These are phyloP conservation scores for Quercus ilex DNA, from an alignment of 306 rosid genomes.

Conservation along the genomic window DNA sequence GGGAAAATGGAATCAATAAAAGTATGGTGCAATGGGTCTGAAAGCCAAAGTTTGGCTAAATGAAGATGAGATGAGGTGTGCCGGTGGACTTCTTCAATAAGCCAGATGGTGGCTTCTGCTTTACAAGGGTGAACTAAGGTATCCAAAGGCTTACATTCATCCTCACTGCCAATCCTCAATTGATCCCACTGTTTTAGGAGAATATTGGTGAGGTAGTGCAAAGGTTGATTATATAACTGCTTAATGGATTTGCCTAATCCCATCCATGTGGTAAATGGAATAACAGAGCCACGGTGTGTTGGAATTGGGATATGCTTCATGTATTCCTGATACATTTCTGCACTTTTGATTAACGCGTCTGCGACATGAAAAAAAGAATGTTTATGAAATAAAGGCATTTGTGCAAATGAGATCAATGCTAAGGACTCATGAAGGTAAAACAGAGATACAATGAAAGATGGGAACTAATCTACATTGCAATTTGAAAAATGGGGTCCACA, in stretches of 20 bases:
- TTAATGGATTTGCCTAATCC: conserved; percentile 83
- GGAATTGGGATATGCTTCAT: conserved; percentile 88
- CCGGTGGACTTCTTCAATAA: conserved; percentile 88
- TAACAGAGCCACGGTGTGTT: conserved; percentile 61
- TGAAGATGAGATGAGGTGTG: conserved; percentile 64
- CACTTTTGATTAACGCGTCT: conserved; percentile 62
- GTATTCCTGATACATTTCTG: conserved; percentile 90
- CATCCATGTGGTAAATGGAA: conserved; percentile 82
- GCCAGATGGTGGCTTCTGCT: conserved; percentile 89
- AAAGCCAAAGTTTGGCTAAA: conserved; percentile 68
- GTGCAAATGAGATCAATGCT: neutral
- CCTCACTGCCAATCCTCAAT: conserved; percentile 57
- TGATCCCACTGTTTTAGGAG: conserved; percentile 89
- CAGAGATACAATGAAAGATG: neutral
- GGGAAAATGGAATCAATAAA: conserved; percentile 80
- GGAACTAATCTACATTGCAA: neutral
- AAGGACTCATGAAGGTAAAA: neutral
- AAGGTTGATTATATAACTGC: conserved; percentile 78
- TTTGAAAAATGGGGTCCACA: neutral
- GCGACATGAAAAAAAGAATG: conserved; percentile 7
- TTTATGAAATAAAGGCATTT: conserved; percentile 1
- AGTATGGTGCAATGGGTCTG: conserved; percentile 60
- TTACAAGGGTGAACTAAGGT: conserved; percentile 72
- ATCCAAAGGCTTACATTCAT: conserved; percentile 65
- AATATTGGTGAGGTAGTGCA: conserved; percentile 87